Base-by-base conservation (phyloP, 1,284 basidiomycete genomes). In the Coriolopsis trogii region DNA sequence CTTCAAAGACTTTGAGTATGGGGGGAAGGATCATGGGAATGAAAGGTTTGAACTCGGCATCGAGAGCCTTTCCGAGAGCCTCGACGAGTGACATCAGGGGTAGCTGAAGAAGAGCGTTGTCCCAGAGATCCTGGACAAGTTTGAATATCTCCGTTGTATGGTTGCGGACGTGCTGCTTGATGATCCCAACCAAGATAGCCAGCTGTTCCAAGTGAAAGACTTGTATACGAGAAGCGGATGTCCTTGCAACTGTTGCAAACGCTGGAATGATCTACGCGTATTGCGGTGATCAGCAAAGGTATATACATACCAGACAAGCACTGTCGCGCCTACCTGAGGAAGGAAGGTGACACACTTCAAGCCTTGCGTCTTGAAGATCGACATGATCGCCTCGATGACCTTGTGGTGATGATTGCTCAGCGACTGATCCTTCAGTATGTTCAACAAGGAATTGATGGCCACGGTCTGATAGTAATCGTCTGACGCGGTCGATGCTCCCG, bases 401-500 rank as follows among this genome's bases (percentile, higher is more conserved):
- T 88, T 93, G 70, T 94, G 87, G 63, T 98, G 95, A 63, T 95
- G 88, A 56, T 79, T 85, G 64, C 81, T 89, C 58, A 96, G 77
- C 5, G 93, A 87, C 50, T 91, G 87, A 65, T 98, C 97, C 66
- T 89, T 91, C 59, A 99, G 74, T 49, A 99, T 93, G 45, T 84
- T 82, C 40, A 99, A 81, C 20, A 99, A 79, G 1, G 94, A 86
- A 40, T 88, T 91, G 70, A 99, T 93, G 34, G 95, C 96, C 4
- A 97, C 93, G 6, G 93, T 95, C 68, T 99, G 97, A 73, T 95
- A 99, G 71, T 98, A 99, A 67, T 99, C 97, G 62, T 99, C 97
- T 21, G 87, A 82, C 13, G 80, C 75, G 15, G 82, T 73, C 7
- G 79, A 76, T 18, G 81, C 67, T 63, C 65, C 63, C 12, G 60